phyloP scores from a whole-genome alignment of 495 filamentous ascomycete genomes.

The Hypoxylon fuscum region DNA sequence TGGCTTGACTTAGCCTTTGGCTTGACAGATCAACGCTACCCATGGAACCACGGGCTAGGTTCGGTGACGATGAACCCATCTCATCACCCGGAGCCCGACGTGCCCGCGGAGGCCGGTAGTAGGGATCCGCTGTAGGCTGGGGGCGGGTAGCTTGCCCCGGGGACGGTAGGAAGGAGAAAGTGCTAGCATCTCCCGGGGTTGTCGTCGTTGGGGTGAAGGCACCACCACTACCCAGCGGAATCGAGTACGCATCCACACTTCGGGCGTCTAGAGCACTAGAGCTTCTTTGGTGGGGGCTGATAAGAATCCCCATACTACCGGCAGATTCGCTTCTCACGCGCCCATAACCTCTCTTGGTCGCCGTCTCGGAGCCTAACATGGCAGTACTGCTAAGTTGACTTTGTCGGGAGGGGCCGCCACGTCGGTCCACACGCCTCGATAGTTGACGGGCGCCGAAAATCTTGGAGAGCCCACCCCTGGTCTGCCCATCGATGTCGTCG shows the following conservation, averaged over 20 bases:
- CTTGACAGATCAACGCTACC: slow-evolving; percentile 62
- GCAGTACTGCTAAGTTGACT: slow-evolving; percentile 83
- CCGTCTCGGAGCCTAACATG: slow-evolving; percentile 73
- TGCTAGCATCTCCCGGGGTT: slow-evolving; percentile 72
- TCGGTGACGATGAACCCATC: slow-evolving; percentile 45
- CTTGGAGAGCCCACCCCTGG: slow-evolving; percentile 87
- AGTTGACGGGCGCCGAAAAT: slow-evolving; percentile 94
- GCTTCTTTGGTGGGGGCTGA: slow-evolving; percentile 55
- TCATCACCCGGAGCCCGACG: slow-evolving; percentile 67
- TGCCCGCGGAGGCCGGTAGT: slow-evolving; percentile 83
- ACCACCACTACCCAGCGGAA: slow-evolving; percentile 53
- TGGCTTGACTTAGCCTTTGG: slow-evolving; percentile 52
- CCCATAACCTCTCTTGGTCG: slow-evolving; percentile 73
- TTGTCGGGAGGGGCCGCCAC: slow-evolving; percentile 67
- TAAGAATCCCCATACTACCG: slow-evolving; percentile 76
- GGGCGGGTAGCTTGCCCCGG: slow-evolving; percentile 56
- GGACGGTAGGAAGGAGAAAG: slow-evolving; percentile 73
- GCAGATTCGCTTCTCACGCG: slow-evolving; percentile 83
- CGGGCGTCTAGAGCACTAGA: slow-evolving; percentile 54
- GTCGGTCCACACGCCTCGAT: slow-evolving; percentile 74
- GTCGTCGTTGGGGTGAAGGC: slow-evolving; percentile 75
- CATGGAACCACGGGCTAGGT: slow-evolving; percentile 57
- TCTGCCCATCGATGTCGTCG: slow-evolving; percentile 72
- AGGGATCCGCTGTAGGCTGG: slow-evolving; percentile 67
- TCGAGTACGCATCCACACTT: slow-evolving; percentile 52